These are phyloP conservation scores for Abrus pulchellus DNA, from an alignment of 306 rosid genomes.

Conservation along the genomic window DNA sequence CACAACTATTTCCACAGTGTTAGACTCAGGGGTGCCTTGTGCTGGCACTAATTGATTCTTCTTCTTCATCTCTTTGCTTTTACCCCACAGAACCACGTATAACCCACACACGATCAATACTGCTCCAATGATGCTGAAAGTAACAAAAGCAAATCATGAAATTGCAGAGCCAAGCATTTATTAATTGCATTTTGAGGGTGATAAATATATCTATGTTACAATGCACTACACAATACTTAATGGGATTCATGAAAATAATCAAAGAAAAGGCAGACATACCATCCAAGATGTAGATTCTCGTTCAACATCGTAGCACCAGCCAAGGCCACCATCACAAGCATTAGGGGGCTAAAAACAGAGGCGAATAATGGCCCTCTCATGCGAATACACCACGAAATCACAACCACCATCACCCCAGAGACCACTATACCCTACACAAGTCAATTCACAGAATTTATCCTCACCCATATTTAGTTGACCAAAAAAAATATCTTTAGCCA, in stretches of 20 bases:
- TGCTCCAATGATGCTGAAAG: slow-evolving; percentile 56
- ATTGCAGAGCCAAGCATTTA: not conserved
- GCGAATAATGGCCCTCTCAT: slow-evolving; percentile 60
- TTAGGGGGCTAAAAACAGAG: slow-evolving; percentile 53
- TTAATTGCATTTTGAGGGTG: not conserved
- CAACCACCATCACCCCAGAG: slow-evolving; percentile 46
- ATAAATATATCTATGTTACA: not conserved
- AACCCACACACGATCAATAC: slow-evolving; percentile 56
- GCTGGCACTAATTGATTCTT: slow-evolving; percentile 40
- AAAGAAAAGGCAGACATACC: not conserved
- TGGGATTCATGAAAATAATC: not conserved
- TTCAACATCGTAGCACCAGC: slow-evolving; percentile 51
- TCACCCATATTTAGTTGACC: not conserved
- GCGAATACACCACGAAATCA: slow-evolving; percentile 49
- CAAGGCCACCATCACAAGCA: slow-evolving; percentile 52
- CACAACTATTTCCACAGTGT: slow-evolving; percentile 11
- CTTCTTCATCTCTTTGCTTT: slow-evolving; percentile 59
- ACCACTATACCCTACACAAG: slow-evolving; percentile 50
- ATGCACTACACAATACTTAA: not conserved
- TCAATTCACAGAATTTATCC: not conserved
- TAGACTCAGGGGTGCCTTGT: not conserved
- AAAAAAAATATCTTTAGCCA: not conserved
- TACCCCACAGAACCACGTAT: slow-evolving; percentile 63
- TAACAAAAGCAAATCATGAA: not conserved
- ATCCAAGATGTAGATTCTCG: slow-evolving; percentile 54